These are phyloP conservation scores for Monascus purpureus DNA, from an alignment of 495 filamentous ascomycete genomes.

Conservation along the genomic window DNA sequence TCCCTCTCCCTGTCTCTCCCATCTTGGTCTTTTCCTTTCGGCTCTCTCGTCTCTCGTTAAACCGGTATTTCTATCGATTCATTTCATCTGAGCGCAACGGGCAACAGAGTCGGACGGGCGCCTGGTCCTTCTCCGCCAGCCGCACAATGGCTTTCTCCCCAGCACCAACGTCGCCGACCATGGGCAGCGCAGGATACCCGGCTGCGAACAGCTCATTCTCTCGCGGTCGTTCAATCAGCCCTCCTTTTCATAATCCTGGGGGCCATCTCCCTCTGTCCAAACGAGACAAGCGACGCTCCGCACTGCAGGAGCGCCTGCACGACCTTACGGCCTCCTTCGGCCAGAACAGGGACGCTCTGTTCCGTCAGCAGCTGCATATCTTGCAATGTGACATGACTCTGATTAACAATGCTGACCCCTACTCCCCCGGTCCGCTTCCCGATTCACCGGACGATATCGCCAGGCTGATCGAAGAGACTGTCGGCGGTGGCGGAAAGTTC, in stretches of 20 bases:
- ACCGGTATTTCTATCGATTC: too few species aligned
- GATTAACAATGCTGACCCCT: constrained; percentile 70
- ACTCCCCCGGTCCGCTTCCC: constrained; percentile 55
- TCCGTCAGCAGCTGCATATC: constrained; percentile 75
- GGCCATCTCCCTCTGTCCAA: constrained; percentile 44
- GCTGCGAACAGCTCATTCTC: constrained; percentile 13
- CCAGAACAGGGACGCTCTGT: constrained; percentile 68
- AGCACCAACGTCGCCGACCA: constrained; percentile 19
- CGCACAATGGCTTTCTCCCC: constrained; percentile 24
- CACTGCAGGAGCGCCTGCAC: constrained; percentile 59
- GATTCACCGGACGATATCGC: constrained; percentile 54
- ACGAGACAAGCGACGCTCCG: constrained; percentile 74
- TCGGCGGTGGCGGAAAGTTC: constrained; percentile 37
- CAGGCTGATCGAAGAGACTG: constrained; percentile 44
- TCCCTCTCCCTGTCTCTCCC: constrained; percentile 3
- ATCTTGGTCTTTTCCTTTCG: constrained; percentile 5
- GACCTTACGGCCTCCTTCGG: constrained; percentile 61
- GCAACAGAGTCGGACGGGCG: too few species aligned
- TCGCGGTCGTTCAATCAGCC: constrained; percentile 23
- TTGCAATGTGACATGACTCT: constrained; percentile 82
- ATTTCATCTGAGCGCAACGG: too few species aligned
- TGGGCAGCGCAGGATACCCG: background rate
- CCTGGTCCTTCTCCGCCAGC: too few species aligned
- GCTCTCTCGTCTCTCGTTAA: too few species aligned
- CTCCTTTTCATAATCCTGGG: constrained; percentile 2